Percentiles rank a stretch among this genome's conserved stretches.
Evolutionary conservation across 2,329 filamentous ascomycete species (phyloP).

Genomic region (Stachybotrys elegans): DNA sequence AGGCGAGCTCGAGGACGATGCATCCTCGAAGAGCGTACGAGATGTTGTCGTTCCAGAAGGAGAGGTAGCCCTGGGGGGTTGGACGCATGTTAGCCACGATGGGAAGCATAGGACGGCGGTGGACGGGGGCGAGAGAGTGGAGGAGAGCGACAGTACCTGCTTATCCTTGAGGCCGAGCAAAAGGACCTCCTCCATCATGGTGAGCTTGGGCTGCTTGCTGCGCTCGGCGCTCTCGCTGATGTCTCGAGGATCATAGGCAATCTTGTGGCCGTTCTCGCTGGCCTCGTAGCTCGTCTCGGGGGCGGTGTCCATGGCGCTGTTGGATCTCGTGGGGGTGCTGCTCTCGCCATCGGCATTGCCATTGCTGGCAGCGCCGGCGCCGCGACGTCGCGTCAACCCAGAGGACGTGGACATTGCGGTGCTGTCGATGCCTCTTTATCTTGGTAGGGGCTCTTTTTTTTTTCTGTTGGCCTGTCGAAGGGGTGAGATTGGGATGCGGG

Average conservation of each 20-base stretch:
- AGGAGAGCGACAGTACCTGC: constrained; percentile 84
- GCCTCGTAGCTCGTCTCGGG: constrained; percentile 84
- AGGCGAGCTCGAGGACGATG: constrained; percentile 96
- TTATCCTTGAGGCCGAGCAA: constrained; percentile 96
- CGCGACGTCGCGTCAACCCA: constrained; percentile 60
- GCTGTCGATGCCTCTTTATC: no score
- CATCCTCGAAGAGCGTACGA: constrained; percentile 96
- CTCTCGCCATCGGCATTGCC: constrained; percentile 46
- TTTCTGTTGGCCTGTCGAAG: neutral
- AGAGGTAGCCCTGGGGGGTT: constrained; percentile 78
- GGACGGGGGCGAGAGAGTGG: neutral
- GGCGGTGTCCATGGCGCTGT: constrained; percentile 47
- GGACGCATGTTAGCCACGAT: constrained; percentile 6
- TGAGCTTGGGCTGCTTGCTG: constrained; percentile 96
- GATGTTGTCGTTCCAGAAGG: constrained; percentile 99
- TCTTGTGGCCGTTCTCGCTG: constrained; percentile 95
- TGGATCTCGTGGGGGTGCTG: constrained; percentile 45
- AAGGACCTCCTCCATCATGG: constrained; percentile 96
- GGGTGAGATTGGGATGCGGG: no score
- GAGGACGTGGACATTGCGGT: constrained; percentile 32
- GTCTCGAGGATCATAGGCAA: constrained; percentile 94
- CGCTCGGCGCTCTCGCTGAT: constrained; percentile 95
- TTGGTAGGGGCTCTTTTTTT: neutral
- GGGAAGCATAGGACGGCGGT: no score
- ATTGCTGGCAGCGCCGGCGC: constrained; percentile 56